Evolutionary conservation across 1,284 basidiomycete species (phyloP).

Genomic region (Vanrija humicola): DNA sequence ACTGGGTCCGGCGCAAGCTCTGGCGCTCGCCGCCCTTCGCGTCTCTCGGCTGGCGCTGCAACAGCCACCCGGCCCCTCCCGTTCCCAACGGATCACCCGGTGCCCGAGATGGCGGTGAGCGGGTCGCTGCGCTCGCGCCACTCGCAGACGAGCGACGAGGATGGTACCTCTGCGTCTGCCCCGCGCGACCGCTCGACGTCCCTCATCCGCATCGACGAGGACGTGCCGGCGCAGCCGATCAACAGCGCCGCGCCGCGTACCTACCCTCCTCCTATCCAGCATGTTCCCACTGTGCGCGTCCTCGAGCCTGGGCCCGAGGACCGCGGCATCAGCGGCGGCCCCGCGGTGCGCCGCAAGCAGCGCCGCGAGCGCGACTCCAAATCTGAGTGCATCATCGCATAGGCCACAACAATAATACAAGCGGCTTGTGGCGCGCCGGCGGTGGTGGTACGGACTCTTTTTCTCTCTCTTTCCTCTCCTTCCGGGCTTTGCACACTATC

Average conservation of each 20-base stretch:
- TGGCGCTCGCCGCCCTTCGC: no score
- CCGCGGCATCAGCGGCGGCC: neutral
- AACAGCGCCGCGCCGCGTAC: neutral
- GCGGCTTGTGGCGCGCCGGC: no score
- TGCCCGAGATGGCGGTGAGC: no score
- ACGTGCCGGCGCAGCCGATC: conserved; percentile 6
- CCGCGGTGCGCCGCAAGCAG: no score
- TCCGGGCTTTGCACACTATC: neutral
- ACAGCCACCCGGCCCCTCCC: no score
- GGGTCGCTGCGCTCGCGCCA: conserved; percentile 12
- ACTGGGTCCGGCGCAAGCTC: neutral
- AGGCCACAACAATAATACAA: neutral
- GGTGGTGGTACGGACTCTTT: neutral
- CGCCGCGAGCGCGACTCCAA: no score
- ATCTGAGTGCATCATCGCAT: neutral
- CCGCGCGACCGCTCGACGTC: conserved; percentile 9
- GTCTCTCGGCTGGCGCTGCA: no score
- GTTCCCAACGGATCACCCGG: no score
- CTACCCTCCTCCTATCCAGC: neutral
- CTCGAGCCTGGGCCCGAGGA: neutral
- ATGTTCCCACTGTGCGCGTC: neutral
- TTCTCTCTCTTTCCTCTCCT: neutral
- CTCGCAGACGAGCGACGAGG: conserved; percentile 12
- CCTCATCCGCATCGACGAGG: conserved; percentile 20
- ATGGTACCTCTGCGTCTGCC: conserved; percentile 1